Conservation (phyloP, 441 rosid species). For the Gossypium laxum region DNA sequence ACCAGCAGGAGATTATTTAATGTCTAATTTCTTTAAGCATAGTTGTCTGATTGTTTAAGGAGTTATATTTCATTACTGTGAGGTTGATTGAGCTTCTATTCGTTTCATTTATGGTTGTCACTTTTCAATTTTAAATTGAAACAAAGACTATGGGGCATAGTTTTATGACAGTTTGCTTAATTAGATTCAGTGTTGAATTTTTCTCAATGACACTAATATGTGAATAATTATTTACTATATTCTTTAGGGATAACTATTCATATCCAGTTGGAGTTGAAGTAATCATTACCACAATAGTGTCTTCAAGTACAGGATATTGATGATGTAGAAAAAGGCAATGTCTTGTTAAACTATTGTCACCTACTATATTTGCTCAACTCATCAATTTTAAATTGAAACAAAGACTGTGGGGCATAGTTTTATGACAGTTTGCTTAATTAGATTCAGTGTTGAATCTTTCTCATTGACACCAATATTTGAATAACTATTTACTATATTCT, state of each 20-base stretch:
- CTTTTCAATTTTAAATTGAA: not conserved
- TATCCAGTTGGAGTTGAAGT: not conserved
- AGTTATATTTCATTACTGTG: not conserved
- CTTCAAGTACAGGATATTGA: not conserved
- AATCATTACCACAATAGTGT: not conserved
- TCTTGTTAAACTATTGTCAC: not conserved
- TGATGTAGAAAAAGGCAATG: not conserved
- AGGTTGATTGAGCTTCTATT: not conserved
- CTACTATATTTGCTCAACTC: not conserved
- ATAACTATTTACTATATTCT: not conserved
- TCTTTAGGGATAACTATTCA: not conserved
- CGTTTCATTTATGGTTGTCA: not conserved
- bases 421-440: not conserved
- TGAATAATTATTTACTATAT: not conserved
- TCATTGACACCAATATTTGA: not conserved
- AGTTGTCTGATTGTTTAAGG: not conserved
- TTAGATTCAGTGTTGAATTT: not conserved
- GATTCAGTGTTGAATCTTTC: not conserved
- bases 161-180: not conserved
- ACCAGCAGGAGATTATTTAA: not conserved
- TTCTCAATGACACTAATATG: not conserved
- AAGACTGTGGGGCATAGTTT: not conserved
- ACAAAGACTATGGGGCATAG: not conserved
- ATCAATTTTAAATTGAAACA: not conserved
- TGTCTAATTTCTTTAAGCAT: not conserved